Conservation (phyloP, 441 rosid species). For the Populus hybrid region DNA sequence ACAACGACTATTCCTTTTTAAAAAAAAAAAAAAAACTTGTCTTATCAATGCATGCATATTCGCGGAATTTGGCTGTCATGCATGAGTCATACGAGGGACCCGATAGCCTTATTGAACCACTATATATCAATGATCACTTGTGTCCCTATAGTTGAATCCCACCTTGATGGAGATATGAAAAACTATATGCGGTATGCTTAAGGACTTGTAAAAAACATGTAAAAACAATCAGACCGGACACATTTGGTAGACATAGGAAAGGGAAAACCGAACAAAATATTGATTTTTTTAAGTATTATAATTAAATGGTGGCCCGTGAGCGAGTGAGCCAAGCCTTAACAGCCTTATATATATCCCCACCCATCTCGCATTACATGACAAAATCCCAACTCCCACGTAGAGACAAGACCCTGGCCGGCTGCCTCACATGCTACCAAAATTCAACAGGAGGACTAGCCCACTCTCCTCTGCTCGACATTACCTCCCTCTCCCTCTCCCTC, state of each 20-base stretch:
- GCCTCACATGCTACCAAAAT: conserved; percentile 62
- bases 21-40: conserved; percentile 5
- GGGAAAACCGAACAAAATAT: neutral
- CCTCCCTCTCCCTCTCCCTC: neutral
- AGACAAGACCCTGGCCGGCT: conserved; percentile 63
- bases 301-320: conserved; percentile 31
- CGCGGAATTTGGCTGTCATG: conserved; percentile 22
- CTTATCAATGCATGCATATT: conserved; percentile 27
- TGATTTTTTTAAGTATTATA: neutral
- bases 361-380: conserved; percentile 29
- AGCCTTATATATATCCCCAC: conserved; percentile 31
- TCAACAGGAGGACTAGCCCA: conserved; percentile 23
- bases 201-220: neutral
- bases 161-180: neutral
- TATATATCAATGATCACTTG: neutral
- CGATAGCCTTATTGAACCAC: neutral
- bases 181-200: neutral
- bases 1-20: conserved; percentile 29
- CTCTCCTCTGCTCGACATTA: conserved; percentile 9
- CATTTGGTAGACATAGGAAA: neutral
- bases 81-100: conserved; percentile 15
- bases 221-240: neutral
- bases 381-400: conserved; percentile 46
- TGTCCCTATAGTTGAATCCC: neutral
- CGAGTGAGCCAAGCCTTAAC: conserved; percentile 33